phyloP scores from a whole-genome alignment of 805 yeast species.

The Saccharomycopsis lassenensis region DNA sequence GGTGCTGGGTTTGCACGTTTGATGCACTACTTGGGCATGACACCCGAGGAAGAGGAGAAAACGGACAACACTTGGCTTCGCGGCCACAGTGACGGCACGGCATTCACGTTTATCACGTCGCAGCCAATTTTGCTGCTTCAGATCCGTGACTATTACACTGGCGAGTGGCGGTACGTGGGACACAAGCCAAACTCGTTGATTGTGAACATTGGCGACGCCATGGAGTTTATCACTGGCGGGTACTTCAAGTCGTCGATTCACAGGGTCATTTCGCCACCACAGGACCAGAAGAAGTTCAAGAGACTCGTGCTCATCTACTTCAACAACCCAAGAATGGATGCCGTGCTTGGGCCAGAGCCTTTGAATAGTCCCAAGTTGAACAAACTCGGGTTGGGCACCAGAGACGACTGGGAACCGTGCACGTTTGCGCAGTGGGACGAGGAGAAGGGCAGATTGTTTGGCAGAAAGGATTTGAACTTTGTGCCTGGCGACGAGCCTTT shows the following conservation, averaged over 20 bases:
- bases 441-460: conserved; percentile 22
- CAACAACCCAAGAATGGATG: conserved; percentile 23
- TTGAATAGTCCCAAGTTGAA: conserved; percentile 23
- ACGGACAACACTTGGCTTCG: conserved; percentile 33
- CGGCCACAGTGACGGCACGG: conserved; percentile 35
- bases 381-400: conserved; percentile 23
- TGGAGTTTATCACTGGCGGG: conserved; percentile 30
- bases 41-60: conserved; percentile 22
- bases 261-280: conserved; percentile 27
- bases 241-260: conserved; percentile 28
- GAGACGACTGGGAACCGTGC: conserved; percentile 26
- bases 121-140: conserved; percentile 33
- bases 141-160: conserved; percentile 28
- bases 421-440: conserved; percentile 26
- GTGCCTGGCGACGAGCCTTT: conserved; percentile 11
- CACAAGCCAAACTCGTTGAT: conserved; percentile 30
- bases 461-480: conserved; percentile 13
- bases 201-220: conserved; percentile 32
- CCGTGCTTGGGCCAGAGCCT: conserved; percentile 25
- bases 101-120: conserved; percentile 30
- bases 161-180: conserved; percentile 30
- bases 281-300: conserved; percentile 23
- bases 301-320: conserved; percentile 27
- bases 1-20: conserved; percentile 32
- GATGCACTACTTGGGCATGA: conserved; percentile 22